Evolutionary conservation across 1,139 yeast genomes (phyloP).

Genomic region (Lodderomyces orthopsilosis): DNA sequence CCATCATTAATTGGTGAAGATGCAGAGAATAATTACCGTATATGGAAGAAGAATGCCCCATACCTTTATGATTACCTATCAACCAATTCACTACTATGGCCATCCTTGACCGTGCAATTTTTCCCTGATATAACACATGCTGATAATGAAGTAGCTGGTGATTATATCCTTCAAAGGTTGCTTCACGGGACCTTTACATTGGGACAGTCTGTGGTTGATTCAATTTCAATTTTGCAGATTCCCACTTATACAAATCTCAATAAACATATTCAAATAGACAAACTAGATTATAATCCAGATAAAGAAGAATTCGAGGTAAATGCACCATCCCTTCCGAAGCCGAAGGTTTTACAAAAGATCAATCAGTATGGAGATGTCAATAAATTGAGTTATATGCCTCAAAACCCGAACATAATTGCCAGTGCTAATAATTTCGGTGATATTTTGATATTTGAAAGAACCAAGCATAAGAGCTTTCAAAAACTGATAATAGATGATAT

Average conservation of each 20-base stretch:
- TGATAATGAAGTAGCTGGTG: conserved; percentile 17
- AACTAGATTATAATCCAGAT: conserved; percentile 37
- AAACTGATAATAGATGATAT: conserved; percentile 27
- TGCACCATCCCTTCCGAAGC: conserved; percentile 19
- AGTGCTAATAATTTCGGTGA: conserved; percentile 41
- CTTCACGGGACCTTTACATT: conserved; percentile 43
- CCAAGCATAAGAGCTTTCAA: conserved; percentile 48
- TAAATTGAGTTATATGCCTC: conserved; percentile 41
- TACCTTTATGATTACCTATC: conserved; percentile 48
- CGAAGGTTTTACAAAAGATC: conserved; percentile 37
- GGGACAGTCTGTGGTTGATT: conserved; percentile 40
- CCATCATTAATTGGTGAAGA: conserved; percentile 21
- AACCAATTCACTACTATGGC: conserved; percentile 54
- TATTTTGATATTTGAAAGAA: conserved; percentile 48
- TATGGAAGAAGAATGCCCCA: conserved; percentile 59
- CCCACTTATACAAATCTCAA: conserved; percentile 35
- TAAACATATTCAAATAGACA: conserved; percentile 29
- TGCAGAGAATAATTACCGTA: conserved; percentile 36
- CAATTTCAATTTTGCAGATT: conserved; percentile 38
- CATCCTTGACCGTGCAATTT: conserved; percentile 52
- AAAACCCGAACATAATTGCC: conserved; percentile 44
- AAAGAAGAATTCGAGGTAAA: conserved; percentile 41
- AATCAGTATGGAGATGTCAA: conserved; percentile 48
- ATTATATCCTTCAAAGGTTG: conserved; percentile 29
- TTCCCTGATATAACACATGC: conserved; percentile 46